phyloP scores from a whole-genome alignment of 139 green algal genomes.

The Yamagishiella unicocca region DNA sequence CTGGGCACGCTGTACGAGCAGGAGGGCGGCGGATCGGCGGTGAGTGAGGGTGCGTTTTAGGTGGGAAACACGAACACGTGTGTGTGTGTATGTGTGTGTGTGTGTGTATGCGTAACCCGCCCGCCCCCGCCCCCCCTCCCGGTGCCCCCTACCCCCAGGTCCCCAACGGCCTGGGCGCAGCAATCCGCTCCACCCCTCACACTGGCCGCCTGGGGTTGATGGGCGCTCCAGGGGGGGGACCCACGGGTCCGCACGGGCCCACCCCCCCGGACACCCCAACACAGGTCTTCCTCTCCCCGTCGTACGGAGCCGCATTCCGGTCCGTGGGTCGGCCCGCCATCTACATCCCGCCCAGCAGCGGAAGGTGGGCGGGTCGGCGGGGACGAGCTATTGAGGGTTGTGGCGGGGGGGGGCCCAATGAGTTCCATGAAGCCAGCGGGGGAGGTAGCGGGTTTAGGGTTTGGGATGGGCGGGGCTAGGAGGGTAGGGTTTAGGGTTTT shows the following conservation, averaged over 20 bases:
- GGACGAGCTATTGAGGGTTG: neutral
- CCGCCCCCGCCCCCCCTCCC: no score
- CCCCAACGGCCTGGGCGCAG: neutral
- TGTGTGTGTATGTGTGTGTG: no score
- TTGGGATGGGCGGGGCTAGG: no score
- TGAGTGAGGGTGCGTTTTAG: neutral
- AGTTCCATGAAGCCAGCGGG: no score
- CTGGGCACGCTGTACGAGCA: constrained; percentile 39
- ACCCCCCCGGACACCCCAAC: constrained; percentile 29
- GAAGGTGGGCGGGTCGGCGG: constrained; percentile 2
- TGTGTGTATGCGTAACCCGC: no score
- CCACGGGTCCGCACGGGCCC: neutral
- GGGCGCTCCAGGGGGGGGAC: no score
- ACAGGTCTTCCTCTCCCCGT: neutral
- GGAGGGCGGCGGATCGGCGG: neutral
- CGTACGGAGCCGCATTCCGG: constrained; percentile 10
- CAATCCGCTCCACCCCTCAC: neutral
- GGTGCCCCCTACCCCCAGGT: neutral
- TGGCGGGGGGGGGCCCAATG: neutral
- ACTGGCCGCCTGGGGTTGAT: neutral
- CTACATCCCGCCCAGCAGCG: constrained; percentile 31
- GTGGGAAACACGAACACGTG: no score
- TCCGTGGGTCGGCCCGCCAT: neutral
- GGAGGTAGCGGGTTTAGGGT: no score
- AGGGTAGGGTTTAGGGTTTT: no score